Base-by-base conservation (phyloP, 2,329 filamentous ascomycete species). In the Claviceps maximensis region DNA sequence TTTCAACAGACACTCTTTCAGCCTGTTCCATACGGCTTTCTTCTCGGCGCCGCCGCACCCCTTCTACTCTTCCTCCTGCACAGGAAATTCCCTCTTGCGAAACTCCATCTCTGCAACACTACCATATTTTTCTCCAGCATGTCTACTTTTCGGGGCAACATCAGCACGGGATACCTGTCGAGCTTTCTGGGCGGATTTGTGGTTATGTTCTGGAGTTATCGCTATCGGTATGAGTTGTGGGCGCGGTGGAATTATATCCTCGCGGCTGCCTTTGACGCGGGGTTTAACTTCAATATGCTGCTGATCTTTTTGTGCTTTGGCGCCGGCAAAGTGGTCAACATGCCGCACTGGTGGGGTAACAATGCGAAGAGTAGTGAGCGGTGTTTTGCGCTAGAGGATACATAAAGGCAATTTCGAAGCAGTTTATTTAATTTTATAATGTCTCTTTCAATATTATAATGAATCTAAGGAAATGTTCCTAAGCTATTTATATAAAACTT, bases 281-380 rank as follows among this genome's bases (percentile, higher is more conserved):
- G 77, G 0, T 83, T 80, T 61, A 83, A 83, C 61, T 66, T 82
- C 21, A 80, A 80, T 56, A 73, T 82, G 72, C 58, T 83, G 55
- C 66, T 82, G 19, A 74, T 81, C n/a, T 83, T 82, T 61, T 61
- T 82, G 54, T 76, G 75, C 55, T 80, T 82, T 58, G 75, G 77
- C 1, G 73, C 74, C 7, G 78, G 72, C 0, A 80, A 76, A 66
- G 69, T 78, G 33, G 65, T 81, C 8, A 69, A 65, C 17, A 82
- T 82, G 79, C 78, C 78, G n/a, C 62, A 78, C 55, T 83, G 80
- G 80, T 83, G 79, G 78, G 79, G 79, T 0, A 83, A 83, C 58
- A 74, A 80, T 57, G 70, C 65, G 29, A 66, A 70, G 19, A 77
- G 68, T 52, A 74, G 75, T 45, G 79, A 83, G 64, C 69, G 79